Percentiles rank a stretch among this genome's conserved stretches.
These are phyloP conservation scores for Candida vartiovaarae DNA, from an alignment of 805 yeast genomes.

Conservation along the genomic window DNA sequence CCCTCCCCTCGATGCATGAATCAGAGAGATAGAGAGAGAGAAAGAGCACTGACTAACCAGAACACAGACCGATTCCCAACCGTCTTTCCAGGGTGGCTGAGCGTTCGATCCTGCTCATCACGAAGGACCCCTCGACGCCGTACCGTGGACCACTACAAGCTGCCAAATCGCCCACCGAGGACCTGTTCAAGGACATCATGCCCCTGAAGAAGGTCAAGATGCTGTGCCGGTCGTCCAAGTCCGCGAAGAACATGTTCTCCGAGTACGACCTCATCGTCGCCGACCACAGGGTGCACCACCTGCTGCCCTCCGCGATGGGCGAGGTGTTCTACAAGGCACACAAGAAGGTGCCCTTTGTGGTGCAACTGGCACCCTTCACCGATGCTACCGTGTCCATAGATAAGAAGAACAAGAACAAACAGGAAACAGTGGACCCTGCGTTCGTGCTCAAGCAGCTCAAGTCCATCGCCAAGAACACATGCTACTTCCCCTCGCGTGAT, in stretches of 20 bases:
- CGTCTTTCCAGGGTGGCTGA: slow-evolving; percentile 43
- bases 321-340: slow-evolving; percentile 54
- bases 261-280: slow-evolving; percentile 64
- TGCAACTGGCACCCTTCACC: slow-evolving; percentile 41
- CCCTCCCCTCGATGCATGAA: background rate
- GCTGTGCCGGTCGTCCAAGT: slow-evolving; percentile 35
- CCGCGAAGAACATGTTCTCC: slow-evolving; percentile 41
- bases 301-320: slow-evolving; percentile 53
- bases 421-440: slow-evolving; percentile 56
- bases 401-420: slow-evolving; percentile 34
- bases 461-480: slow-evolving; percentile 56
- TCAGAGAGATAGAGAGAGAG: no score
- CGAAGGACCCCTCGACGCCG: slow-evolving; percentile 64
- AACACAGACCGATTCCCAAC: slow-evolving; percentile 39
- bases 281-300: slow-evolving; percentile 60
- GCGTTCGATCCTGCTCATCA: slow-evolving; percentile 50
- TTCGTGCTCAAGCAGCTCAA: slow-evolving; percentile 59
- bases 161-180: slow-evolving; percentile 15
- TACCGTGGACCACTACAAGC: slow-evolving; percentile 43
- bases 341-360: slow-evolving; percentile 60
- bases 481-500: slow-evolving; percentile 56
- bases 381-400: slow-evolving; percentile 21
- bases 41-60: background rate
- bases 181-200: slow-evolving; percentile 13
- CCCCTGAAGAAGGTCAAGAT: slow-evolving; percentile 43